phyloP scores from a whole-genome alignment of 2,329 filamentous ascomycete genomes.

The Leptoxyphium fumago region DNA sequence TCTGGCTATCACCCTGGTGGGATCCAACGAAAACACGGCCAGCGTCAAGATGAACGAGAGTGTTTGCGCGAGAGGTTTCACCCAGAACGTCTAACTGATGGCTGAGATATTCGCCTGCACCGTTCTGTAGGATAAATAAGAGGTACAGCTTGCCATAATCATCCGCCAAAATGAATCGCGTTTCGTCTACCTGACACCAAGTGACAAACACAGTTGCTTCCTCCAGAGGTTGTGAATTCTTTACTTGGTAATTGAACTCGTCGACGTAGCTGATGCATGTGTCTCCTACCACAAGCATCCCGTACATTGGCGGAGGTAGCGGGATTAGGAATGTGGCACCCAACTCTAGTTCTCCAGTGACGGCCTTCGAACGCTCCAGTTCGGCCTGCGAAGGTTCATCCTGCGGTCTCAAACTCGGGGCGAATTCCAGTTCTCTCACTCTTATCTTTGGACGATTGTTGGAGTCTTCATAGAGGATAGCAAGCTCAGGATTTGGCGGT shows the following conservation, averaged over 20 bases:
- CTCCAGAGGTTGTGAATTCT: conserved; percentile 48
- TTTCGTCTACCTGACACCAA: conserved; percentile 73
- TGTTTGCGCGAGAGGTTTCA: conserved; percentile 59
- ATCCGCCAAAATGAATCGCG: conserved; percentile 76
- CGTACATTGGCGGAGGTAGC: conserved; percentile 40
- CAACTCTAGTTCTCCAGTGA: conserved; percentile 38
- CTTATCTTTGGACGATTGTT: conserved; percentile 28
- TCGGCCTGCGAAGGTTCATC: conserved; percentile 37
- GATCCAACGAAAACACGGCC: conserved; percentile 75
- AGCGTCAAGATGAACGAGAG: conserved; percentile 61
- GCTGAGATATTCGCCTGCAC: conserved; percentile 50
- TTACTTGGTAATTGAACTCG: conserved; percentile 50
- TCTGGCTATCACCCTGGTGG: conserved; percentile 81
- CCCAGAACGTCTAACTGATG: conserved; percentile 58
- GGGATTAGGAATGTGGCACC: conserved; percentile 49
- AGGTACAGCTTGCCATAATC: conserved; percentile 78
- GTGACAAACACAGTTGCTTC: conserved; percentile 79
- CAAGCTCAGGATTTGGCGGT: conserved; percentile 43
- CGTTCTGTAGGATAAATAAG: conserved; percentile 58
- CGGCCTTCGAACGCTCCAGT: conserved; percentile 36
- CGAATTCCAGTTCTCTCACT: conserved; percentile 40
- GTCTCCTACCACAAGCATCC: conserved; percentile 34
- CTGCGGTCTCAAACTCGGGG: conserved; percentile 25
- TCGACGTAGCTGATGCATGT: conserved; percentile 77
- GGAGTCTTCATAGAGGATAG: conserved; percentile 50